Percentiles rank a stretch among this genome's conserved stretches.
Evolutionary conservation across 2,329 filamentous ascomycete genomes (phyloP).

Genomic region (Trichoderma simmonsii): DNA sequence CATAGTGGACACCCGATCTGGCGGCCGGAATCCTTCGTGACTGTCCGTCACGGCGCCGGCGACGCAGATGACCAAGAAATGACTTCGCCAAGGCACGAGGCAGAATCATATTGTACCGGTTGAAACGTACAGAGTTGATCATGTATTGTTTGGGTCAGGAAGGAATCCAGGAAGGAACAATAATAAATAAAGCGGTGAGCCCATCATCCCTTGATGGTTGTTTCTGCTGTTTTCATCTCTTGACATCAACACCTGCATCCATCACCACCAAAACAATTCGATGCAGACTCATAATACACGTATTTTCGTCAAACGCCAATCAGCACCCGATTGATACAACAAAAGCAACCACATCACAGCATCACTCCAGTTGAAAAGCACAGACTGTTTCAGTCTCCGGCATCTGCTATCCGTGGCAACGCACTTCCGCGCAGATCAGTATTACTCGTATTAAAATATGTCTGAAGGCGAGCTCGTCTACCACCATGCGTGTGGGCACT

Average conservation of each 20-base stretch:
- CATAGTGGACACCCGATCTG: not conserved
- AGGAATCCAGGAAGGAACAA: not conserved
- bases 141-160: not conserved
- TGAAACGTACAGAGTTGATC: not conserved
- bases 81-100: not conserved
- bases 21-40: not conserved
- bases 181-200: not conserved
- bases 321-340: not conserved
- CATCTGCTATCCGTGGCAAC: slow-evolving; percentile 3
- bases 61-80: not conserved
- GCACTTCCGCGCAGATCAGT: slow-evolving; percentile 1
- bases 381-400: not conserved
- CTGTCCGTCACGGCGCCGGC: not conserved
- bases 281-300: not conserved
- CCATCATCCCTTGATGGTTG: not conserved
- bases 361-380: not conserved
- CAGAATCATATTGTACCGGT: not conserved
- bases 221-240: not conserved
- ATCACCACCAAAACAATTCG: not conserved
- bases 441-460: not conserved
- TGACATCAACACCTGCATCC: not conserved
- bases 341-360: not conserved
- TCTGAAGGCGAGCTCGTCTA: slow-evolving; percentile 26
- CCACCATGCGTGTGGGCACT: slow-evolving; percentile 29
- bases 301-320: not conserved